Percentiles rank a stretch among this genome's conserved stretches.
These are phyloP conservation scores for Diaporthe batatas DNA, from an alignment of 2,329 filamentous ascomycete species.

Conservation along the genomic window DNA sequence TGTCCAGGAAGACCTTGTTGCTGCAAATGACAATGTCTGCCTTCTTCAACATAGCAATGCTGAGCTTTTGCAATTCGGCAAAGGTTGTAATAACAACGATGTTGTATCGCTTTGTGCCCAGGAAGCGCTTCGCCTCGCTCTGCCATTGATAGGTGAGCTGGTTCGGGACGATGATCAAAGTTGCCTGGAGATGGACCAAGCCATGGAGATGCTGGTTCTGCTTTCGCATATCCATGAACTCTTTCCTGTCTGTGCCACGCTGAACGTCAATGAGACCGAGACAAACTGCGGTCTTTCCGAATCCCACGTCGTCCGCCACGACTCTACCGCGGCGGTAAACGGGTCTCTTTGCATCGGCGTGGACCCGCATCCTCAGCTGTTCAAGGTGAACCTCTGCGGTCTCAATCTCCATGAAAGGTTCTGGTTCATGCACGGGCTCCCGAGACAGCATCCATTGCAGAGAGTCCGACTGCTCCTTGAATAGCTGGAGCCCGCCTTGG, in stretches of 20 bases:
- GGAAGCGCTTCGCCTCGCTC: constrained; percentile 52
- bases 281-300: constrained; percentile 59
- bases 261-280: constrained; percentile 54
- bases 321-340: constrained; percentile 53
- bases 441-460: constrained; percentile 48
- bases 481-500: constrained; percentile 39
- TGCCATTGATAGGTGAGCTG: constrained; percentile 58
- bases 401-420: constrained; percentile 50
- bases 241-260: constrained; percentile 42
- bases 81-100: constrained; percentile 48
- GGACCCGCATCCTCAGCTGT: constrained; percentile 7
- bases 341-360: constrained; percentile 31
- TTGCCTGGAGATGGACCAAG: constrained; percentile 51
- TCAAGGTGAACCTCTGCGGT: constrained; percentile 52
- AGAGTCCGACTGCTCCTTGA: constrained; percentile 45
- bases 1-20: constrained; percentile 46
- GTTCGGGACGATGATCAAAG: constrained; percentile 56
- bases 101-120: constrained; percentile 44
- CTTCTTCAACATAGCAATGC: constrained; percentile 43
- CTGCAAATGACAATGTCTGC: constrained; percentile 57
- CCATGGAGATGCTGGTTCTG: constrained; percentile 39
- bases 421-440: constrained; percentile 39
- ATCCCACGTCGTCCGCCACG: constrained; percentile 59
- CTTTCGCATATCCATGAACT: constrained; percentile 43
- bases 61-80: constrained; percentile 36